Evolutionary conservation across 495 filamentous ascomycete genomes (phyloP), one percentile per base, ranked within the genome.

Genomic region (Extremus antarcticus): DNA sequence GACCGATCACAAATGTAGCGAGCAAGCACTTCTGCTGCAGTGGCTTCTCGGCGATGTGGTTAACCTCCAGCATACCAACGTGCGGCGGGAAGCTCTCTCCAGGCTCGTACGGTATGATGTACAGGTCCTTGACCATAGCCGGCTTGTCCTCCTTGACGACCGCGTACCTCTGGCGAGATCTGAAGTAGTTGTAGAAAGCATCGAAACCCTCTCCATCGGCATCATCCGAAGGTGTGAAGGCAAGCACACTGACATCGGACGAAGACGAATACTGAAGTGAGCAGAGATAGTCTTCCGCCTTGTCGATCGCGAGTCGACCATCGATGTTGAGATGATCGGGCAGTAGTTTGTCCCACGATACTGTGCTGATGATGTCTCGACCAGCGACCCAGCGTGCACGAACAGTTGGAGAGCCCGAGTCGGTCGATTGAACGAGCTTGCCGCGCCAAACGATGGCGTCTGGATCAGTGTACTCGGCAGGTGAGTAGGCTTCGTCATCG

Each of bases 281-380:
- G 61, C 87, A 92, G 2, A 98, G 81, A 66, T 98, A 98, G 40
- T 88, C 85, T 56, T 87, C 85, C 19, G 90, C 92, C 29, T 85
- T 80, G 54, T 83, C 76, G 54, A 84, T 79, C 17, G 84, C 80
- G 51, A 97, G 94, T 3, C 92, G 81, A 11, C 92, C 92, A 59
- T 88, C 85, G 51, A 97, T 79, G 15, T 77, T 78, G 38, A 98
- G 69, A 1, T 70, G 76, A 4, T 76, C 66, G 0, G 87, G 82
- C 13, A 92, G 75, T 1, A 96, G 71, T 55, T 87, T 76, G 20
- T 74, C 77, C 90, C 76, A 92, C 35, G 74, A 83, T 48, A 74
- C 68, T 68, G 55, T 68, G 63, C 71, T 72, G 71, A 79, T 69
- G 63, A 86, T 70, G 63, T 94, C 87, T 11, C 54, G 43, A 1